A percentile compares a stretch with the other conserved stretches of the same genome.
phyloP scores from a whole-genome alignment of 441 rosid species.

The Euphorbia schlechtendalii region DNA sequence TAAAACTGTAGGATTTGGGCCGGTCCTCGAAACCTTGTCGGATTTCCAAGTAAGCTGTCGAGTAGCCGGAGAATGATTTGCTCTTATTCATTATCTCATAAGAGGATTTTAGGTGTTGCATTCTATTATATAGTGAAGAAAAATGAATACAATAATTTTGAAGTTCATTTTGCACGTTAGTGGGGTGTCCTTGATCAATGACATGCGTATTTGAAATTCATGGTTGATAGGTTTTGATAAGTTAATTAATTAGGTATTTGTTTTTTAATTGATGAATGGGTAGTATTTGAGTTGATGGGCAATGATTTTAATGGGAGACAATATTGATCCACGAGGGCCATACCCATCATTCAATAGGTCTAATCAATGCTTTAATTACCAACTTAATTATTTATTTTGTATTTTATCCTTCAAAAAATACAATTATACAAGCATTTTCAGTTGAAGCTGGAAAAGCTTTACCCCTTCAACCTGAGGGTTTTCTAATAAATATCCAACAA shows the following conservation, averaged over 20 bases:
- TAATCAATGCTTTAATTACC: background rate
- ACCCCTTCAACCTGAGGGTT: too few relatives aligned
- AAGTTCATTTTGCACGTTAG: constrained; percentile 8
- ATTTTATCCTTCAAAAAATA: background rate
- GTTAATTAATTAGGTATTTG: background rate
- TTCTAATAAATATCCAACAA: too few relatives aligned
- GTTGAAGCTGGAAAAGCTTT: background rate
- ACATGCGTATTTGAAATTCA: constrained; percentile 7
- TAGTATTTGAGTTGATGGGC: constrained; percentile 11
- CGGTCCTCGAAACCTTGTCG: constrained; percentile 30
- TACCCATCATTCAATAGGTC: background rate
- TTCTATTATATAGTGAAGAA: background rate
- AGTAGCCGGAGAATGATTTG: constrained; percentile 30
- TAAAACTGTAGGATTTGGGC: constrained; percentile 40
- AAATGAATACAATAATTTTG: background rate
- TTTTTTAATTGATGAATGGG: background rate
- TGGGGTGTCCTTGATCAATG: constrained; percentile 18
- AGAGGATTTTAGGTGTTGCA: background rate
- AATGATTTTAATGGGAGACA: constrained; percentile 16
- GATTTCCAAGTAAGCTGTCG: constrained; percentile 21
- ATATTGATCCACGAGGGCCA: constrained; percentile 16
- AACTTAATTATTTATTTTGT: background rate
- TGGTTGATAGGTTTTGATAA: background rate
- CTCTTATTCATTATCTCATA: constrained; percentile 41
- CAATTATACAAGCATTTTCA: background rate